Evolutionary conservation across 371 early-diverging fungal genomes (phyloP).

Genomic region (Blakeslea trispora): DNA sequence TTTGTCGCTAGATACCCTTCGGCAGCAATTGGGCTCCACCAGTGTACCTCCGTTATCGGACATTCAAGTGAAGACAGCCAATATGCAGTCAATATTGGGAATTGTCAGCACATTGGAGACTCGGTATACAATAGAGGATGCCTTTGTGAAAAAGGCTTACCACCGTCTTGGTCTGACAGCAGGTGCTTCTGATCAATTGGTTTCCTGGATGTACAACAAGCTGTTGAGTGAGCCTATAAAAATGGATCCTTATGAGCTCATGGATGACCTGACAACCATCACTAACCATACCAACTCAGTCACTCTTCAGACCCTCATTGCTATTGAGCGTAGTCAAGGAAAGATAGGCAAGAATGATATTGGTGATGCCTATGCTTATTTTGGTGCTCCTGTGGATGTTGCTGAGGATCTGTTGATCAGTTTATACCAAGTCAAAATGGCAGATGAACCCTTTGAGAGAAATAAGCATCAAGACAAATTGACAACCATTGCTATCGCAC

Average conservation of each 20-base stretch:
- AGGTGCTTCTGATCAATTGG: conserved; percentile 48
- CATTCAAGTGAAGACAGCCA: conserved; percentile 15
- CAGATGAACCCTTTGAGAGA: conserved; percentile 38
- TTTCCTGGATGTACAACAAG: conserved; percentile 52
- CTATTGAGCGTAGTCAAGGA: conserved; percentile 50
- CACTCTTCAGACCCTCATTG: conserved; percentile 42
- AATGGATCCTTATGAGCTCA: conserved; percentile 22
- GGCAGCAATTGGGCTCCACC: conserved; percentile 20
- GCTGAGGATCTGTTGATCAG: conserved; percentile 36
- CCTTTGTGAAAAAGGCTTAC: conserved; percentile 30
- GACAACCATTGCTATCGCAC: conserved; percentile 31
- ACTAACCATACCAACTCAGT: conserved; percentile 41
- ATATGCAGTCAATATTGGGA: conserved; percentile 16
- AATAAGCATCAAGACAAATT: conserved; percentile 32
- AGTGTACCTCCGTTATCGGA: conserved; percentile 9
- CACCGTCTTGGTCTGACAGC: conserved; percentile 48
- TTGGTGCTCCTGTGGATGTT: conserved; percentile 39
- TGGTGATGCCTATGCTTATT: conserved; percentile 54
- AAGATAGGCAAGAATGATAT: conserved; percentile 47
- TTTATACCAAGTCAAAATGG: conserved; percentile 34
- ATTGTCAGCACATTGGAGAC: conserved; percentile 22
- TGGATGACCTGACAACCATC: conserved; percentile 49
- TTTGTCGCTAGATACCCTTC: conserved; percentile 19
- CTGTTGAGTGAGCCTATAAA: conserved; percentile 34
- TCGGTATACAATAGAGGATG: conserved; percentile 7